phyloP scores from a whole-genome alignment of 2,329 filamentous ascomycete genomes.

The Microcyclosporella mali region DNA sequence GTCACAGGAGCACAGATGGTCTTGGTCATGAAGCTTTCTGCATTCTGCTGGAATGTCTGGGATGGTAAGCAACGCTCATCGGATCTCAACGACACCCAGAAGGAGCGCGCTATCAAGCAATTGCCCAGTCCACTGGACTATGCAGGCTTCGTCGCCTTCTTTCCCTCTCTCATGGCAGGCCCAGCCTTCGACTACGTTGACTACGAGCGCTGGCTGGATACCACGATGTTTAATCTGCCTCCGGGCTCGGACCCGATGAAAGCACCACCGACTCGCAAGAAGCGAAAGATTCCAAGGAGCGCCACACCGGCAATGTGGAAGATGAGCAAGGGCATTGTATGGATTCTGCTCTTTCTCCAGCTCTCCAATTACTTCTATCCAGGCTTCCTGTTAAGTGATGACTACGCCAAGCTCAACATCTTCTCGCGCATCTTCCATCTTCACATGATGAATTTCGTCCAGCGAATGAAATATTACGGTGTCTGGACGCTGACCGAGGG shows the following conservation, averaged over 20 bases:
- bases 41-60: constrained; percentile 97
- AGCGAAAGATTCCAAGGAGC: constrained; percentile 86
- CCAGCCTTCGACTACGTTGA: constrained; percentile 93
- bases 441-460: constrained; percentile 75
- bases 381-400: constrained; percentile 56
- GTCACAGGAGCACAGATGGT: constrained; percentile 98
- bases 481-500: constrained; percentile 93
- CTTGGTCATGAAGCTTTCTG: constrained; percentile 90
- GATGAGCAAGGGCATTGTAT: constrained; percentile 63
- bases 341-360: constrained; percentile 73
- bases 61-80: constrained; percentile 76
- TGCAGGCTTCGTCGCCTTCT: constrained; percentile 87
- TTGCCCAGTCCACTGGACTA: constrained; percentile 77
- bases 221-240: constrained; percentile 86
- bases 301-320: constrained; percentile 78
- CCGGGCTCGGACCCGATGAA: constrained; percentile 75
- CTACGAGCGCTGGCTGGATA: constrained; percentile 87
- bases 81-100: constrained; percentile 80
- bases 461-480: constrained; percentile 90
- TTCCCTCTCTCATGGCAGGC: constrained; percentile 81
- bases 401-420: constrained; percentile 63
- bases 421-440: constrained; percentile 68
- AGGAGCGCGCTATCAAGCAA: constrained; percentile 67
- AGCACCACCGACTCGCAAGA: constrained; percentile 78
- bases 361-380: constrained; percentile 63